Evolutionary conservation across 2,329 filamentous ascomycete genomes (phyloP).

Genomic region (Pseudonectria buxi): DNA sequence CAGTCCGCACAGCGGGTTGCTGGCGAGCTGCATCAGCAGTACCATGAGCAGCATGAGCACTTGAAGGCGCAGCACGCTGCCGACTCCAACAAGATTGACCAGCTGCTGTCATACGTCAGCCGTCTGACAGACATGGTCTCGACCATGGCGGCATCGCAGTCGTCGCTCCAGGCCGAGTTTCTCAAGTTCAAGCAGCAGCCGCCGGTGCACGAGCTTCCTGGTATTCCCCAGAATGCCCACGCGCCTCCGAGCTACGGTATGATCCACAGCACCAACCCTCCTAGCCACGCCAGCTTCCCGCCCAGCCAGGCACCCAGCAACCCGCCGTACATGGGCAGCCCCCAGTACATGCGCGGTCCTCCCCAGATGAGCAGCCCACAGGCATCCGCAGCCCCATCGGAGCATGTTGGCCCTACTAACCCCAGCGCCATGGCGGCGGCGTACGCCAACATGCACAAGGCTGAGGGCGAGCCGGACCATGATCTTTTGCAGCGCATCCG

Average conservation of each 20-base stretch:
- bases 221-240: constrained; percentile 18
- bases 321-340: constrained; percentile 29
- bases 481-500: constrained; percentile 52
- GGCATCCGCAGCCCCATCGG: constrained; percentile 25
- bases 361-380: constrained; percentile 28
- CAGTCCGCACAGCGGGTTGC: constrained; percentile 62
- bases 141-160: constrained; percentile 61
- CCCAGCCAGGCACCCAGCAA: constrained; percentile 28
- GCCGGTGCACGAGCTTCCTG: constrained; percentile 36
- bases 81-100: constrained; percentile 61
- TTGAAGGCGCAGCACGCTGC: constrained; percentile 43
- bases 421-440: constrained; percentile 29
- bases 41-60: constrained; percentile 43
- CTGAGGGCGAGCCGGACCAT: constrained; percentile 31
- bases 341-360: constrained; percentile 31
- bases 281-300: constrained; percentile 28
- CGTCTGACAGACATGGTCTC: constrained; percentile 63
- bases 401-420: constrained; percentile 25
- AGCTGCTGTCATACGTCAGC: constrained; percentile 61
- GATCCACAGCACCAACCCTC: constrained; percentile 16
- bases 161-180: constrained; percentile 60
- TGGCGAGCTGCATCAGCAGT: constrained; percentile 59
- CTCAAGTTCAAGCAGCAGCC: constrained; percentile 50
- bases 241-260: constrained; percentile 23
- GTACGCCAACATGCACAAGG: constrained; percentile 29